Base-by-base conservation (phyloP, 352 stramenopile species). In the Phytophthora fragariae region DNA sequence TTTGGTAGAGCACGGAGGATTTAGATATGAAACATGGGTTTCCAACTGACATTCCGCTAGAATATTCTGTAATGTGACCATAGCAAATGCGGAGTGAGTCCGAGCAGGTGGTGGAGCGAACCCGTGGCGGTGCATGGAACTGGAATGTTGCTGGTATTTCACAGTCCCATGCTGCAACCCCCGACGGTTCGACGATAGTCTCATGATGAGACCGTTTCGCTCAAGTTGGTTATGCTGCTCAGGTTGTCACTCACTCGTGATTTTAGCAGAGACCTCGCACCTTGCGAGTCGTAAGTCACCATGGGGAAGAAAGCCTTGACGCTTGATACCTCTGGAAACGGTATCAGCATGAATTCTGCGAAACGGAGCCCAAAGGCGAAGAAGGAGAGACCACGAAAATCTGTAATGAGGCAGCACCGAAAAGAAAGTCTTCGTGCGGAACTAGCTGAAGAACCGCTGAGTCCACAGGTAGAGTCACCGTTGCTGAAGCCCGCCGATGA, bases 381-480 rank as follows among this genome's bases (percentile, higher is more conserved):
- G 7, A 66, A 71, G 39, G 47, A n/a, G 6, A 49, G 62, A 39
- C 61, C 67, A 3, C 57, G 57, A 35, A 79, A 75, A 39, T 79
- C 72, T 3, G 14, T 76, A 0, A 72, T 75, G 67, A 63, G 46
- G 17, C 24, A 72, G 24, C 72, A 75, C 54, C 67, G 67, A 56
- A 47, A 31, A 57, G 41, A 68, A 57, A 66, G 54, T 29, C 52
- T 69, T 19, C 57, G 60, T 35, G 53, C 57, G 47, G 60, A 72
- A 62, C 14, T 57, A n/a, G 12, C 53, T 9, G 58, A 70, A 0
- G 27, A 68, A 64, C 60, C 46, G 12, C 52, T 62, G 21, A 77
- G 55, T 59, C 74, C 82, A 5, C 61, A 74, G 14, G 78, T 71
- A 6, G 79, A 88, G 31, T 76, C 83, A 1, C 76, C 81, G 3